Conservation (phyloP, 2,329 filamentous ascomycete species). For the Tolypocladium paradoxum region DNA sequence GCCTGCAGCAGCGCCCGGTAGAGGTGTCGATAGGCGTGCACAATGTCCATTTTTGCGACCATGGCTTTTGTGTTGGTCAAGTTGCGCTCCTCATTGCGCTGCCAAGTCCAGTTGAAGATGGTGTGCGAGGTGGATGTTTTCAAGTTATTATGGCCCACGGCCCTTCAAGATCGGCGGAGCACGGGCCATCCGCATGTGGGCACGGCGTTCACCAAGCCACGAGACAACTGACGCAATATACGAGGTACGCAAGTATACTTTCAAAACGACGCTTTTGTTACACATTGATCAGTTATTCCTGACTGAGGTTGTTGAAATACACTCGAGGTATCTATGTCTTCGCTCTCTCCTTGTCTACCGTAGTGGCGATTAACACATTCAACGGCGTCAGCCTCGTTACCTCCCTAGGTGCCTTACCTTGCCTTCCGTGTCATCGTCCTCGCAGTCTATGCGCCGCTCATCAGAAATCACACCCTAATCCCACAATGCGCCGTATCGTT, state of each 20-base stretch:
- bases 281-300: not conserved
- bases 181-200: not conserved
- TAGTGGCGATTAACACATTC: not conserved
- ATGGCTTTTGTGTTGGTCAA: constrained; percentile 5
- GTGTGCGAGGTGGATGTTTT: not conserved
- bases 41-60: constrained; percentile 28
- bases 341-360: not conserved
- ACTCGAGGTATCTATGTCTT: not conserved
- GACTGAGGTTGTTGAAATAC: not conserved
- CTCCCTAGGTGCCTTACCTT: not conserved
- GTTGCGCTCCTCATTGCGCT: not conserved
- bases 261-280: not conserved
- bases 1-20: constrained; percentile 58
- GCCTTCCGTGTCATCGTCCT: no score
- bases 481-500: not conserved
- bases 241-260: not conserved
- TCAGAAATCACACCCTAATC: not conserved
- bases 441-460: not conserved
- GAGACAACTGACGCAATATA: no score
- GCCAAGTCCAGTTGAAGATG: not conserved
- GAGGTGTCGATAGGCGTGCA: constrained; percentile 59
- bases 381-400: not conserved
- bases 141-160: no score
- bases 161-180: not conserved
- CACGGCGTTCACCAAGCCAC: not conserved